Base-by-base conservation (phyloP, 352 stramenopile species). In the Phytophthora pistaciae region DNA sequence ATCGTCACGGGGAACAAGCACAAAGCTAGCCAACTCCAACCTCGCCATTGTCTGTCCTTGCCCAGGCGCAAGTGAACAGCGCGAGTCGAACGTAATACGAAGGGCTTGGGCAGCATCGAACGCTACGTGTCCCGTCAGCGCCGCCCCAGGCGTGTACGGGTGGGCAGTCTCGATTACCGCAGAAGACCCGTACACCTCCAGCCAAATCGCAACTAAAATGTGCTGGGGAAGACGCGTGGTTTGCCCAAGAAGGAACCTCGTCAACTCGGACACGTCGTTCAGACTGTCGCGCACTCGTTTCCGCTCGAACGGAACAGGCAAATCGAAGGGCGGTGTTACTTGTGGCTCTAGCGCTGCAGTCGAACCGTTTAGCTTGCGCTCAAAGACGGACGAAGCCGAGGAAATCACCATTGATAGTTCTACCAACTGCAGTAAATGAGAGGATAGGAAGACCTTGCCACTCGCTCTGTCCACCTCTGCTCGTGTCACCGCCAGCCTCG, bases 381-480 rank as follows among this genome's bases (percentile, higher is more conserved):
- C 61, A 49, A 88, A 90, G 13, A 78, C 63, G 7, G 73, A 60
- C 4, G 80, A 67, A 20, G 82, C 80, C 5, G 75, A 70, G 14
- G 75, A 76, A 14, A 82, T 88, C 46, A 90, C 79, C 50, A 95
- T 86, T 0, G 85, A 88, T 0, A 96, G 64, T 57, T 96, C 90
- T 10, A 96, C 80, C 5, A 96, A 64, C 62, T 96, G 86, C 3
- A 96, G 73, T 42, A 96, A 67, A 16, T 94, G 85, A 11, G 83
- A 61, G 9, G 88, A 94, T 10, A 96, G 68, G 64, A 96, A 96
- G 0, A 83, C 62, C 64, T 91, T 93, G 0, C 82, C 82, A 31
- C 77, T 81, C 13, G 79, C 74, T 76, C 84, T 83, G 31, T 96
- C 87, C 0, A 63, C 42, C 36, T 91, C 83, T 14, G 85, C 87